Base-by-base conservation (phyloP, 352 stramenopile genomes). In the Globisporangium perplexum region DNA sequence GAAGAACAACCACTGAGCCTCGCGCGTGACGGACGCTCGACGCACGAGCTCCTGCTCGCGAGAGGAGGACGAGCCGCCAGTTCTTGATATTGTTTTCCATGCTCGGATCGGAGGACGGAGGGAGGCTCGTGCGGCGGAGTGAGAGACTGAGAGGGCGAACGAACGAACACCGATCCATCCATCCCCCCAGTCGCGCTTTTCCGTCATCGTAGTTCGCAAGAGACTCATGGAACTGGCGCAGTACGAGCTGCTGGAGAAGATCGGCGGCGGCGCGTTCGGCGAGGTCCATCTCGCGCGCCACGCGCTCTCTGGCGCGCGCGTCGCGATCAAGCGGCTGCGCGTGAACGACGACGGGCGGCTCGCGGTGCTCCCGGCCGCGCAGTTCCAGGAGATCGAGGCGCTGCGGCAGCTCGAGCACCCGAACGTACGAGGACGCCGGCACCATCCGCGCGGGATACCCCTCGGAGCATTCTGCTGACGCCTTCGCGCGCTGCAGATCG, bases 1-100 rank as follows among this genome's bases (percentile, higher is more conserved):
- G 88, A 98, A 98, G 75, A 95, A 97, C 75, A 97, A 98, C 67
- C 81, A 94, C 70, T 94, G 85, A 38, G 22, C 26, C 26, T 30
- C 3, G 26, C 26, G 26, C 5, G 26, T n/a, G n/a, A n/a, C 35
- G 15, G 7, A 12, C 5, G 30, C 5, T 8, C 30, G 3, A 12
- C 7, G 30, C 30, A 12, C 5, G 7, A 35, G 30, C 30, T 35
- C 30, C 30, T 12, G 30, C 30, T 3, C 30, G 12, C 10, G 30
- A 35, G 30, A 35, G 30, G 30, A 8, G 30, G 7, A 12, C 7
- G 30, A 12, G 30, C 4, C 28, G 28, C n/a, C 4, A 31, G 28
- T 31, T 31, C 28, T 35, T 35, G 6, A 8, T 12, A 35, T 35
- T 35, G 30, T 35, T 12, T 12, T 35, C 12, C 30, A 35, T 35